Evolutionary conservation across 768 basidiomycete species (phyloP).

Genomic region (Suillus tomentosus): DNA sequence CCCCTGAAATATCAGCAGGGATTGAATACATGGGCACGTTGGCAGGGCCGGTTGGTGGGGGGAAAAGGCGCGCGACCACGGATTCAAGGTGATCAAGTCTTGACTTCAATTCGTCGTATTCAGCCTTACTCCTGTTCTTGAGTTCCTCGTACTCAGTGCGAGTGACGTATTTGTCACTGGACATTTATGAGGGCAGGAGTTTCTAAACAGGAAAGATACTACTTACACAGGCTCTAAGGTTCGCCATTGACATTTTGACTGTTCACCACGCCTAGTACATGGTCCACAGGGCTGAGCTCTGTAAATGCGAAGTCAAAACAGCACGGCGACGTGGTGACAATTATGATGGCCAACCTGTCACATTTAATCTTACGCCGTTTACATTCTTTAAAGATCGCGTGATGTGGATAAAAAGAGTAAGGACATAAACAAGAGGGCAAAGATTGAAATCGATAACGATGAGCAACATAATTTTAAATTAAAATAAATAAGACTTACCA

Average conservation of each 20-base stretch:
- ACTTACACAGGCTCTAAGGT: slow-evolving; percentile 80
- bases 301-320: slow-evolving; percentile 27
- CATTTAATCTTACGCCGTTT: slow-evolving; percentile 88
- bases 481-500: slow-evolving; percentile 48
- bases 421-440: slow-evolving; percentile 19
- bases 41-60: slow-evolving; percentile 28
- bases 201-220: background rate
- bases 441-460: slow-evolving; percentile 24
- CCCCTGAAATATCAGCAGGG: slow-evolving; percentile 32
- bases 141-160: slow-evolving; percentile 78
- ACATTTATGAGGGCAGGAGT: slow-evolving; percentile 17
- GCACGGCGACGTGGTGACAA: slow-evolving; percentile 11
- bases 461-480: slow-evolving; percentile 25
- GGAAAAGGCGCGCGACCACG: slow-evolving; percentile 45
- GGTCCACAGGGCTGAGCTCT: slow-evolving; percentile 83
- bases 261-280: slow-evolving; percentile 78
- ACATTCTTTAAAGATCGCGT: slow-evolving; percentile 55
- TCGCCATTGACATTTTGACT: slow-evolving; percentile 81
- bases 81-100: slow-evolving; percentile 64
- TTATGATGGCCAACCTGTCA: slow-evolving; percentile 55
- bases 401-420: slow-evolving; percentile 16
- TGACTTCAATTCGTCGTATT: slow-evolving; percentile 58
- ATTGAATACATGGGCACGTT: slow-evolving; percentile 33
- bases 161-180: slow-evolving; percentile 80
- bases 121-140: slow-evolving; percentile 46